These are phyloP conservation scores for Metschnikowia noctiluminum DNA, from an alignment of 805 yeast genomes.

Conservation along the genomic window DNA sequence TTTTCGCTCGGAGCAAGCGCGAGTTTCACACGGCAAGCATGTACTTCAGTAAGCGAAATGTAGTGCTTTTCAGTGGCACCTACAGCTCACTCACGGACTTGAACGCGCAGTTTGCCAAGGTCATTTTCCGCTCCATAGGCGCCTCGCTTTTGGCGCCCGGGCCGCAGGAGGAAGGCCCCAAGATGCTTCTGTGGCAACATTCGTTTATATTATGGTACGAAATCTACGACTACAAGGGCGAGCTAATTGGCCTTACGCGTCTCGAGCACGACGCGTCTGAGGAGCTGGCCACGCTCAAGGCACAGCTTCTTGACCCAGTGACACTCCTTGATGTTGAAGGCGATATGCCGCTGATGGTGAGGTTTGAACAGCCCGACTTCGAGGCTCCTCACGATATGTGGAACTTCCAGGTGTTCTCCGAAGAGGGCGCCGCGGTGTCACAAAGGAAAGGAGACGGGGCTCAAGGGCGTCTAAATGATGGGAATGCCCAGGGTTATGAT, in stretches of 20 bases:
- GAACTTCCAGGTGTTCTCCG: conserved; percentile 25
- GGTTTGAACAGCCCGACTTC: conserved; percentile 16
- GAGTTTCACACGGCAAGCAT: conserved; percentile 11
- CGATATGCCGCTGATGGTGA: conserved; percentile 18
- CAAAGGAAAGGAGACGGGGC: not conserved
- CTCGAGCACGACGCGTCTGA: conserved; percentile 24
- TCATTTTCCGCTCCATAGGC: conserved; percentile 23
- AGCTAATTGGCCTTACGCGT: conserved; percentile 25
- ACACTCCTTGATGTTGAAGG: conserved; percentile 32
- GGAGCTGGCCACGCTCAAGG: conserved; percentile 12
- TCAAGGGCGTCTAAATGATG: no score
- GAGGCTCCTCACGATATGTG: conserved; percentile 25
- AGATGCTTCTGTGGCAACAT: conserved; percentile 10
- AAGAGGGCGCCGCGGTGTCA: conserved; percentile 2
- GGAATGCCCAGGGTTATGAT: no score
- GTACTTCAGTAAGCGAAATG: conserved; percentile 23
- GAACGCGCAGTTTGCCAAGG: conserved; percentile 19
- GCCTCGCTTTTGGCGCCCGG: conserved; percentile 27
- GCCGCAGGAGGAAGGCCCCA: not conserved
- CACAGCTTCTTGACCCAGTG: conserved; percentile 30
- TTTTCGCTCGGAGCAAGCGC: conserved; percentile 17
- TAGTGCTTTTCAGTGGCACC: conserved; percentile 23
- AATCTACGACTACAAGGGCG: conserved; percentile 32
- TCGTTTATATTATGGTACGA: conserved; percentile 36
- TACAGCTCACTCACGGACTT: conserved; percentile 15